phyloP scores from a whole-genome alignment of 2,329 filamentous ascomycete genomes.

The Thelonectria olida region DNA sequence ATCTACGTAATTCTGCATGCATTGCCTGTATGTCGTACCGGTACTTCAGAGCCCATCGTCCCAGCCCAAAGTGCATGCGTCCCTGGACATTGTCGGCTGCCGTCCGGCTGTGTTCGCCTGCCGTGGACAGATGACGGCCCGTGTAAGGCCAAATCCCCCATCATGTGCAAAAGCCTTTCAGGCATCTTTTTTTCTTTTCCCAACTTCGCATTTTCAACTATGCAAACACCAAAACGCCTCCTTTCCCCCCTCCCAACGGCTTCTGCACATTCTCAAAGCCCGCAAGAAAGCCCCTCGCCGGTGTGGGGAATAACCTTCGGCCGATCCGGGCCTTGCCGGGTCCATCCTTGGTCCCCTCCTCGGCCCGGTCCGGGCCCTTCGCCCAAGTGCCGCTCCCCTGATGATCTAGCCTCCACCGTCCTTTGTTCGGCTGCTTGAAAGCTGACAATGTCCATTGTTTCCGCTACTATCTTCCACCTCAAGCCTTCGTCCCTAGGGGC shows the following conservation, averaged over 20 bases:
- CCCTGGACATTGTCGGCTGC: slow-evolving; percentile 9
- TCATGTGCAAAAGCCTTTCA: background rate
- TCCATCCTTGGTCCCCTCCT: slow-evolving; percentile 24
- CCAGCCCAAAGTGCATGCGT: background rate
- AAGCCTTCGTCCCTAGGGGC: background rate
- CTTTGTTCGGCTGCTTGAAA: background rate
- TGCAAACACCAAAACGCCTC: background rate
- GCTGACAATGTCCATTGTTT: background rate
- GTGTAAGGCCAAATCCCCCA: background rate
- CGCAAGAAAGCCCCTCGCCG: background rate
- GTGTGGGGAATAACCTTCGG: slow-evolving; percentile 23
- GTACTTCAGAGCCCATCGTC: background rate
- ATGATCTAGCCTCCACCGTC: background rate
- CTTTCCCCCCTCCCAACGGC: background rate
- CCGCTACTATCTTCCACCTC: background rate
- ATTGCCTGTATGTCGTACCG: background rate
- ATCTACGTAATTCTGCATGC: background rate
- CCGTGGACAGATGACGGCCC: slow-evolving; percentile 3
- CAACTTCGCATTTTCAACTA: no score
- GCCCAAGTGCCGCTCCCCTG: slow-evolving; percentile 11
- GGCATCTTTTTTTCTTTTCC: background rate
- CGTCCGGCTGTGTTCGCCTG: slow-evolving; percentile 1
- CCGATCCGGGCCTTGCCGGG: slow-evolving; percentile 23
- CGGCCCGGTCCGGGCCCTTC: slow-evolving; percentile 37
- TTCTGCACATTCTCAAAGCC: background rate